Percentiles rank a stretch among this genome's conserved stretches.
Evolutionary conservation across 306 rosid species (phyloP).

Genomic region (Pterocarpus macrocarpus): DNA sequence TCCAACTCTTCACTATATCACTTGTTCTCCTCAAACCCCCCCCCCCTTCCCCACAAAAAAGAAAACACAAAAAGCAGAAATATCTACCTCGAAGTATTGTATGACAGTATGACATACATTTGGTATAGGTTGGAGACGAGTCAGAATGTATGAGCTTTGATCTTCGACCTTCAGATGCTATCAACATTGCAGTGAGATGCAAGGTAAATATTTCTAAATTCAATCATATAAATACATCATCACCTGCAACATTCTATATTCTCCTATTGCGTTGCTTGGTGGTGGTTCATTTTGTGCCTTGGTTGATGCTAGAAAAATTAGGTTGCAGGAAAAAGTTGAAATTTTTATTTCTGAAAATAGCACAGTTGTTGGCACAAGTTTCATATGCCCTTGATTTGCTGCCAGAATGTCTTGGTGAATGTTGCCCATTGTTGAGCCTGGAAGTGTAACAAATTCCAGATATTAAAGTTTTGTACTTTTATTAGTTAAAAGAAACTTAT

Average conservation of each 20-base stretch:
- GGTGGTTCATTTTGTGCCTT: background rate
- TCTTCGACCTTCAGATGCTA: constrained; percentile 91
- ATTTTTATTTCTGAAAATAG: background rate
- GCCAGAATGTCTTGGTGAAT: constrained; percentile 26
- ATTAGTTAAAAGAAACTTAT: background rate
- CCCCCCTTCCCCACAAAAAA: background rate
- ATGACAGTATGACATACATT: constrained; percentile 9
- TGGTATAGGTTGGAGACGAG: constrained; percentile 70
- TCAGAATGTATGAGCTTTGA: constrained; percentile 73
- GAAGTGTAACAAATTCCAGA: constrained; percentile 10
- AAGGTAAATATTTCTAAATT: constrained; percentile 55
- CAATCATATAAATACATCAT: background rate
- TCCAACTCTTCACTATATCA: background rate
- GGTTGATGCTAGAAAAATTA: constrained; percentile 5
- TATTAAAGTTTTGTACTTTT: background rate
- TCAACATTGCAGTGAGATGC: constrained; percentile 89
- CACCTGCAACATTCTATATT: background rate
- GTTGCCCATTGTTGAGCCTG: constrained; percentile 11
- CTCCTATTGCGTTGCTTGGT: background rate
- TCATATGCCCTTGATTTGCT: constrained; percentile 14
- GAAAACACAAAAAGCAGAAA: background rate
- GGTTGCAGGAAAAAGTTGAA: background rate
- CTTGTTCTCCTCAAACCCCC: background rate
- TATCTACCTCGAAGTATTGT: background rate
- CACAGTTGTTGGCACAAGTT: background rate